These are phyloP conservation scores for Taxillus chinensis DNA, from an alignment of 164 flowering plant species.

Conservation along the genomic window DNA sequence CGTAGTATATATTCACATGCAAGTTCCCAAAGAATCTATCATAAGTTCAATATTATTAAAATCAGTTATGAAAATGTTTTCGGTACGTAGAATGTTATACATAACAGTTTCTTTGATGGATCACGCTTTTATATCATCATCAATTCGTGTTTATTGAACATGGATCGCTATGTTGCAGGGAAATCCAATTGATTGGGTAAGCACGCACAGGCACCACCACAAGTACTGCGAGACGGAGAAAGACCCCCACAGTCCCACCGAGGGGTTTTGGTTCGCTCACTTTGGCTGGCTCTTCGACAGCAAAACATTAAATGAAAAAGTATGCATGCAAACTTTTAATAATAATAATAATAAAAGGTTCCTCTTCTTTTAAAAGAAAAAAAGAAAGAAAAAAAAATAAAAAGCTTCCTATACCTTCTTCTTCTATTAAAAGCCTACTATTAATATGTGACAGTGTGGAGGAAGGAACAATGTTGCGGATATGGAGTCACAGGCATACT, in stretches of 20 bases:
- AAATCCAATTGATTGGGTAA: constrained; percentile 2
- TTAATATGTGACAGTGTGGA: neutral
- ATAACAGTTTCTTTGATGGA: too few species aligned
- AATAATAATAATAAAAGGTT: too few species aligned
- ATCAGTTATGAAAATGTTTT: too few species aligned
- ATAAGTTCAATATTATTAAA: too few species aligned
- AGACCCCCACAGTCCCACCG: constrained; percentile 1
- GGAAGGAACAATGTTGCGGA: neutral
- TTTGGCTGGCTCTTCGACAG: constrained; percentile 3
- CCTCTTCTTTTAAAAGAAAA: too few species aligned
- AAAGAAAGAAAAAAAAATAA: too few species aligned
- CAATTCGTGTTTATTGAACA: neutral
- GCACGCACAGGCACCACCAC: constrained; percentile 7
- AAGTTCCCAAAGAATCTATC: too few species aligned
- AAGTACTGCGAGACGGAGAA: neutral
- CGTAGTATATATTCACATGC: too few species aligned
- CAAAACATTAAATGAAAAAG: neutral
- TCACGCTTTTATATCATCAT: neutral
- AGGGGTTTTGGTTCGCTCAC: neutral
- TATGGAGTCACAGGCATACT: neutral
- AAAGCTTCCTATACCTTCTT: too few species aligned
- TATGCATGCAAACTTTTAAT: neutral
- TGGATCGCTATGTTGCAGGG: neutral
- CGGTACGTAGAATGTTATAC: too few species aligned
- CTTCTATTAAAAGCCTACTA: too few species aligned